Evolutionary conservation across 2,329 filamentous ascomycete genomes (phyloP), one percentile per base, ranked within the genome.

Genomic region (Byssochlamys sp.): DNA sequence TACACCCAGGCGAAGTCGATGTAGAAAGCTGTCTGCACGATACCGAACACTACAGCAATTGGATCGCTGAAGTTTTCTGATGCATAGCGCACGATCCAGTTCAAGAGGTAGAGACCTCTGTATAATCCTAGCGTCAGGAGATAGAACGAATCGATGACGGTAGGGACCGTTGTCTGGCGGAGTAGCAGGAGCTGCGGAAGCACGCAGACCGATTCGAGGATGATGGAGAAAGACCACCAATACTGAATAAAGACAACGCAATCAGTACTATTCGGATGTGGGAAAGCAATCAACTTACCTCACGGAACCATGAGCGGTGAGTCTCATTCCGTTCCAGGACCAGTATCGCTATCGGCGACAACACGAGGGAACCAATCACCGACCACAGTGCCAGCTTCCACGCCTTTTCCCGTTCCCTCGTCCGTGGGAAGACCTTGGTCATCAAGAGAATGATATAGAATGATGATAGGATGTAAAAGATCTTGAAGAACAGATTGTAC

Each of bases 1-100:
- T 97, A 97, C 1, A 97, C 91, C 91, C 91, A 96, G 35, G 90
- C 91, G 70, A 97, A 97, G 74, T 97, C 92, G 65, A 91, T 71
- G 73, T 96, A 96, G 50, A 96, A 83, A 1, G 88, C 85, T 0
- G 91, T 96, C 76, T 97, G 92, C 27, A 97, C 79, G 59, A 95
- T 77, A 57, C 92, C 92, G 67, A 95, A 96, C 60, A 95, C 83
- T 69, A 94, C 84, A 6, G 89, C 86, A 9, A 92, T 83, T 2
- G 84, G 80, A 65, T 91, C 87, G 60, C 85, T 84, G 61, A 79
- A 77, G 49, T 76, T 71, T 65, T 84, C 81, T 29, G 79, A 77
- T 9, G 79, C 77, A 66, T 88, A 84, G 58, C 89, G 84, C 60
- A 83, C 77, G 64, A 96, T 86, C 92, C 92, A 97, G 73, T 96